Evolutionary conservation across 1,139 yeast genomes (phyloP), one percentile per base, ranked within the genome.

Genomic region (Yamadazyma buinensis): DNA sequence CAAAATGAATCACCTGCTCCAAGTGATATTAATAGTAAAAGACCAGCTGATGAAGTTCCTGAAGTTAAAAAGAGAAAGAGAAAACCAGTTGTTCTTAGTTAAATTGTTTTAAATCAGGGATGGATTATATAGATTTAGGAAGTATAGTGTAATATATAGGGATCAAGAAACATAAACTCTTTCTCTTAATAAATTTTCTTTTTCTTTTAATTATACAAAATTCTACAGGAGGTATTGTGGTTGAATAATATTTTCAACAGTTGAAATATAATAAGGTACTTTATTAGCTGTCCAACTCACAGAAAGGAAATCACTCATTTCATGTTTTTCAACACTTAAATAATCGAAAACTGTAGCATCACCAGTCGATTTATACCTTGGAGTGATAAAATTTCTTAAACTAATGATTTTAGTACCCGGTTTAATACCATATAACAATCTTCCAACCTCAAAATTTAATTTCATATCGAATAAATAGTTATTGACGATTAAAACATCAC

Each of bases 251-350:
- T 60, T 63, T 52, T 78, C 72, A 3, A 85, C 86, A 3, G 90
- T 84, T 7, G 94, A 77, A 9, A 87, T 76, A 54, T 75, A 87
- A 57, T 84, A 87, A 8, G 79, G 81, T 2, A 92, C 94, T 31
- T 88, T 87, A 36, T 79, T 81, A 23, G 84, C 84, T 0, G 96
- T 87, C 97, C 97, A 88, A 39, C 95, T 84, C 12, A 88, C 96
- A 21, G 88, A 64, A 36, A 66, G 72, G 44, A 77, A 78, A 34
- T 77, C 77, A 29, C 79, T 77, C 62, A 86, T 80, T 38, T 75
- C 79, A 43, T 67, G 76, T 46, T 75, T 77, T 41, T 78, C 78
- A 3, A 86, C 90, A 27, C 67, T 62, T 38, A 87, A 65, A 47
- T 80, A 68, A 51, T 83, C 87, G 44, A 87, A 64, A 3, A 67